phyloP scores from a whole-genome alignment of 1,284 basidiomycete species.

The Marasmius oreades region DNA sequence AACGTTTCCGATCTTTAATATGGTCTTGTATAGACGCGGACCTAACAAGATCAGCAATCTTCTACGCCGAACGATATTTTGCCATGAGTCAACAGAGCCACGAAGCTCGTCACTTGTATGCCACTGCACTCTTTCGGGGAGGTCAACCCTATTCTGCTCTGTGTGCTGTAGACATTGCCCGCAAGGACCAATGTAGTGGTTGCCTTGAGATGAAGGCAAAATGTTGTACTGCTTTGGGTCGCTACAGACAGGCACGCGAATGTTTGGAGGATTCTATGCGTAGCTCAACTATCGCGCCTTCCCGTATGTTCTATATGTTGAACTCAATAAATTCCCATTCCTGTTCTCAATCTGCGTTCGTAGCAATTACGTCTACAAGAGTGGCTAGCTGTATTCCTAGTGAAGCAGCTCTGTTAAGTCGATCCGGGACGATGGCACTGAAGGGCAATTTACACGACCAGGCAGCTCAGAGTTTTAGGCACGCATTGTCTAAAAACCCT shows the following conservation, averaged over 20 bases:
- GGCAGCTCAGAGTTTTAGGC: conserved; percentile 68
- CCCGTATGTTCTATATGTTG: conserved; percentile 41
- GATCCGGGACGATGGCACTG: conserved; percentile 65
- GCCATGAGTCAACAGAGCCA: conserved; percentile 66
- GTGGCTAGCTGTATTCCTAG: conserved; percentile 55
- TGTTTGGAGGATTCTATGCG: conserved; percentile 60
- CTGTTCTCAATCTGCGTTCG: conserved; percentile 16
- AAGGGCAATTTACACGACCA: conserved; percentile 73
- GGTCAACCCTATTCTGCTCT: conserved; percentile 78
- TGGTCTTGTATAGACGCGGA: conserved; percentile 79
- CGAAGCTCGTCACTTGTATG: conserved; percentile 82
- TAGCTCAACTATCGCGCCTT: conserved; percentile 46
- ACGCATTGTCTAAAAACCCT: conserved; percentile 73
- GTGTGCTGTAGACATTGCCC: conserved; percentile 59
- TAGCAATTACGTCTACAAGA: conserved; percentile 51
- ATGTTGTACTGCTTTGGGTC: conserved; percentile 69
- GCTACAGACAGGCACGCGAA: conserved; percentile 69
- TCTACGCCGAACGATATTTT: conserved; percentile 80
- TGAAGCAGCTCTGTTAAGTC: conserved; percentile 64
- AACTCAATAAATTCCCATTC: conserved; percentile 13
- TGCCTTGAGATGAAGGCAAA: conserved; percentile 79
- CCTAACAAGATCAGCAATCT: conserved; percentile 70
- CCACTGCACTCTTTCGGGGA: conserved; percentile 69
- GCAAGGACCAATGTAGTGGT: conserved; percentile 61
- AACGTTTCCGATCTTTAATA: conserved; percentile 65